Evolutionary conservation across 2,329 filamentous ascomycete species (phyloP).

Genomic region (Fusarium torreyae): DNA sequence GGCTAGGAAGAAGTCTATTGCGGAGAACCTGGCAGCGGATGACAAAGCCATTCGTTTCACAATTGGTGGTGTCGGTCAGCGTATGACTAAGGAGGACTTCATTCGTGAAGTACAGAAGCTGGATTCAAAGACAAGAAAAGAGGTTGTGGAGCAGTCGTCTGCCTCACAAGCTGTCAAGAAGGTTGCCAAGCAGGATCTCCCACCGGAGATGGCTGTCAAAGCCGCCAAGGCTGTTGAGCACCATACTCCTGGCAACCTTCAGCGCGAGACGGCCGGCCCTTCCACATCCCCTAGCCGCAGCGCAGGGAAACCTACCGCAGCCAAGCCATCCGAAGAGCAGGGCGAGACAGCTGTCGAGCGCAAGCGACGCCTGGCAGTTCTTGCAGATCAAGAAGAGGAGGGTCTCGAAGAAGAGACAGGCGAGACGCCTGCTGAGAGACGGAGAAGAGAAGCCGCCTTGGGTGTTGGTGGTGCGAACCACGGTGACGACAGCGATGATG

Average conservation of each 20-base stretch:
- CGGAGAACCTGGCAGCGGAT: constrained; percentile 69
- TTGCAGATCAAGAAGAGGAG: constrained; percentile 61
- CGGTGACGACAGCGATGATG: constrained; percentile 64
- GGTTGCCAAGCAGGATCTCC: constrained; percentile 61
- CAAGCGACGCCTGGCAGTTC: constrained; percentile 72
- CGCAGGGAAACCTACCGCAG: constrained; percentile 20
- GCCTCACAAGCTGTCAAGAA: constrained; percentile 66
- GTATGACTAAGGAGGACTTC: constrained; percentile 87
- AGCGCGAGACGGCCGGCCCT: not conserved
- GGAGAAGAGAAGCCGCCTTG: constrained; percentile 80
- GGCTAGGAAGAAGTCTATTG: constrained; percentile 58
- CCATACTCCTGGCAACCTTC: constrained; percentile 18
- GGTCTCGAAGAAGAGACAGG: constrained; percentile 60
- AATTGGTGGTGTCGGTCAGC: constrained; percentile 78
- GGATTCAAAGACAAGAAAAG: constrained; percentile 74
- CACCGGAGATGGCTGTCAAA: constrained; percentile 37
- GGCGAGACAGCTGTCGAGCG: constrained; percentile 80
- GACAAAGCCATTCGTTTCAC: constrained; percentile 83
- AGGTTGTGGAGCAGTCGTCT: constrained; percentile 67
- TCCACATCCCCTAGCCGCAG: constrained; percentile 40
- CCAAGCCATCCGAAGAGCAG: constrained; percentile 43
- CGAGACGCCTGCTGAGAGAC: constrained; percentile 82
- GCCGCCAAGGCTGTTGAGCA: constrained; percentile 42
- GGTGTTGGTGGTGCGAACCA: constrained; percentile 68
- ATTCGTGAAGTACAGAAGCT: constrained; percentile 80